Base-by-base conservation (phyloP, 2,329 filamentous ascomycete genomes). In the Fusarium acutatum region DNA sequence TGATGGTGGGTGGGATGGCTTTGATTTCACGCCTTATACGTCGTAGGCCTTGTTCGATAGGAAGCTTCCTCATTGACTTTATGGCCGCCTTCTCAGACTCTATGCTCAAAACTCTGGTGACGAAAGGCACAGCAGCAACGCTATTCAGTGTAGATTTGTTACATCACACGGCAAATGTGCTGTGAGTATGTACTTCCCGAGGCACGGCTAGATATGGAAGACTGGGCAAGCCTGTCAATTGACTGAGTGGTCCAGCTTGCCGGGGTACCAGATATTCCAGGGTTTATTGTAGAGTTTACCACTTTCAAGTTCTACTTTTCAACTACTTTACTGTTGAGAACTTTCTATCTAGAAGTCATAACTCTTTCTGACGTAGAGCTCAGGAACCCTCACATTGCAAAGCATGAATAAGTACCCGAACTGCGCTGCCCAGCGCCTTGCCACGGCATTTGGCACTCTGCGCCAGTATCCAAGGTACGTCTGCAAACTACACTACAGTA, bases 1-100 rank as follows among this genome's bases (percentile, higher is more conserved):
- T 73, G 63, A 64, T 77, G 75, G 73, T 75, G 73, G 75, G 73
- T 75, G 73, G 72, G 64, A 67, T 73, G 64, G 64, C 67, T 63
- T 64, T 60, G 54, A 57, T 47, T 32, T 49, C 28, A 30, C 28
- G 37, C 56, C 32, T 38, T 46, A 41, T 56, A 38, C 67, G 22
- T 52, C 58, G 53, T 46, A 37, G n/a, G 49, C 47, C 30, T 34
- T 50, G 64, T 56, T 70, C 37, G 30, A 49, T 53, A 62, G 54
- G 65, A 46, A 58, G 47, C 34, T 53, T 38, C 34, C 24, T 15
- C 7, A 38, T 53, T 26, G 24, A 37, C 24, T 53, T n/a, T 20
- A 26, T 26, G n/a, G 10, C 20, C 34, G 24, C n/a, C 13, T 50
- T 53, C 34, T 37, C 34, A 37, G 50, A 17, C 20, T 37, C 34